These are phyloP conservation scores for Xerocomus nothofagi DNA, from an alignment of 1,284 basidiomycete species.

Conservation along the genomic window DNA sequence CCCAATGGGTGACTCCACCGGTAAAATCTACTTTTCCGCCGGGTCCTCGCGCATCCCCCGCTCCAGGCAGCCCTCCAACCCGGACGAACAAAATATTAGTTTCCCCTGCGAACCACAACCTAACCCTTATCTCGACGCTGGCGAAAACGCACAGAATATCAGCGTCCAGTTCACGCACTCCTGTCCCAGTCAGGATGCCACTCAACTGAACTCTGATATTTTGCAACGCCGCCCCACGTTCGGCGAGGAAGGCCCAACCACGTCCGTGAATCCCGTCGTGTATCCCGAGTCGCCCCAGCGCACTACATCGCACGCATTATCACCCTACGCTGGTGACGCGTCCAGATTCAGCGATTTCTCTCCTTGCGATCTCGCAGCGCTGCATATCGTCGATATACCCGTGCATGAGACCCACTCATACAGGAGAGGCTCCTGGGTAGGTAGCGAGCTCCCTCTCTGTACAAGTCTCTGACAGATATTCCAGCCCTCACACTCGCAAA, in stretches of 20 bases:
- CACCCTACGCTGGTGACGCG: slow-evolving; percentile 18
- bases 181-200: slow-evolving; percentile 23
- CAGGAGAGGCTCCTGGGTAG: slow-evolving; percentile 31
- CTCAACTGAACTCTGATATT: slow-evolving; percentile 33
- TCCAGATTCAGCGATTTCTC: slow-evolving; percentile 12
- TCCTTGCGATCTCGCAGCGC: slow-evolving; percentile 13
- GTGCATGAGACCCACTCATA: slow-evolving; percentile 12
- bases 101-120: slow-evolving; percentile 16
- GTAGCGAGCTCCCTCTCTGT: slow-evolving; percentile 3
- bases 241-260: slow-evolving; percentile 6
- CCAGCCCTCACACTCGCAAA: slow-evolving; percentile 26
- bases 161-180: slow-evolving; percentile 34
- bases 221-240: slow-evolving; percentile 18
- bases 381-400: slow-evolving; percentile 17
- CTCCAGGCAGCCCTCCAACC: slow-evolving; percentile 13
- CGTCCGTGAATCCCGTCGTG: slow-evolving; percentile 4
- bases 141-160: slow-evolving; percentile 28
- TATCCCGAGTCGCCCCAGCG: slow-evolving; percentile 37
- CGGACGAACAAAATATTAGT: slow-evolving; percentile 16
- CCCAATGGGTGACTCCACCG: slow-evolving; percentile 24
- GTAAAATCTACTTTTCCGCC: slow-evolving; percentile 16
- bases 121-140: slow-evolving; percentile 20
- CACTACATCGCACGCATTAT: slow-evolving; percentile 27
- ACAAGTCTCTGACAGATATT: slow-evolving; percentile 19
- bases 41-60: slow-evolving; percentile 13